A percentile compares a stretch with the other conserved stretches of the same genome.
Evolutionary conservation across 169 alveolate genomes (phyloP).

Genomic region (Theileria equi): DNA sequence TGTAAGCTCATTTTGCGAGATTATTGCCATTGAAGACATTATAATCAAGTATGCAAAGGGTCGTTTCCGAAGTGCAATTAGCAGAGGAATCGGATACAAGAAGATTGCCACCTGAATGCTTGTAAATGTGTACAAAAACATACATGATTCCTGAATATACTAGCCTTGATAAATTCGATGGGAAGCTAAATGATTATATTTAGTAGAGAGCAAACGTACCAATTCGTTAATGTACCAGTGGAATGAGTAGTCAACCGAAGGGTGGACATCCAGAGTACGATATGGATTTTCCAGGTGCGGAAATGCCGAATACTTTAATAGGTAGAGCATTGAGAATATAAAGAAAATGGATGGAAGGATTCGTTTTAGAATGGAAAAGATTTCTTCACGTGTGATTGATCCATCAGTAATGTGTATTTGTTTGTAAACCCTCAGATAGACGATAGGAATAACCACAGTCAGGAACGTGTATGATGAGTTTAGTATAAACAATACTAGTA

Average conservation of each 20-base stretch:
- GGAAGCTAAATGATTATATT: constrained; percentile 17
- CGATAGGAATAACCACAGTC: constrained; percentile 35
- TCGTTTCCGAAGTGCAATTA: constrained; percentile 32
- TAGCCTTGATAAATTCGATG: constrained; percentile 18
- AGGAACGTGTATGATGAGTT: constrained; percentile 33
- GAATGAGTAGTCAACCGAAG: constrained; percentile 45
- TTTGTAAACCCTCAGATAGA: constrained; percentile 9
- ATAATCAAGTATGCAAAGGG: constrained; percentile 50
- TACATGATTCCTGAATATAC: constrained; percentile 41
- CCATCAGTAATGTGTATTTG: neutral
- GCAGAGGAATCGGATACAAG: constrained; percentile 46
- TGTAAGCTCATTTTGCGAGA: constrained; percentile 30
- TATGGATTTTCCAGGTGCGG: constrained; percentile 23
- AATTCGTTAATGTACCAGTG: constrained; percentile 54
- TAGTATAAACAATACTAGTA: constrained; percentile 16
- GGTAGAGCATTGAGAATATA: constrained; percentile 8
- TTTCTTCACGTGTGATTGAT: constrained; percentile 14
- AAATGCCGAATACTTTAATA: neutral
- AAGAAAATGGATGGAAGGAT: constrained; percentile 22
- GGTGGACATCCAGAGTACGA: constrained; percentile 19
- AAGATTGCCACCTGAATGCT: constrained; percentile 31
- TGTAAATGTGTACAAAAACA: neutral
- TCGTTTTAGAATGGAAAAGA: constrained; percentile 4
- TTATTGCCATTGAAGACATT: constrained; percentile 16
- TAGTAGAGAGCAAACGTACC: constrained; percentile 1